Evolutionary conservation across 108 stramenopile genomes (phyloP), one percentile per base, ranked within the genome.

Genomic region (Pseudonitzschia pungens): DNA sequence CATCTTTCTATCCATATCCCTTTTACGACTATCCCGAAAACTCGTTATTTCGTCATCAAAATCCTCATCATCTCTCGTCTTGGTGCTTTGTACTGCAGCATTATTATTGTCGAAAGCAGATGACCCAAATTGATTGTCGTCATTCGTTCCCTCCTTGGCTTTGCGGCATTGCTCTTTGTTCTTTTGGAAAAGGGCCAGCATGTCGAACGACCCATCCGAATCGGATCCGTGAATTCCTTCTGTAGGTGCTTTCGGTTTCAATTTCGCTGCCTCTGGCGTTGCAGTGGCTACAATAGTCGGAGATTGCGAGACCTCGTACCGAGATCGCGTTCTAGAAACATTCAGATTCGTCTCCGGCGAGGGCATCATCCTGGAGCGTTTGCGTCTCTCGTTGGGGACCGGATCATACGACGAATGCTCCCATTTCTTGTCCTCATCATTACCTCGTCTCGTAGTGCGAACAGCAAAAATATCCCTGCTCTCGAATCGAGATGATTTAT

Each of bases 331-430:
- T 48, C 45, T 18, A 11, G 18, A 4, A 14, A 48, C 45, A 11
- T 11, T 48, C 18, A 12, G 1, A 48, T 48, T 48, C 18, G 16
- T 14, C 18, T 18, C 45, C 16, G 45, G 14, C 18, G 14, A 18
- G 16, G 45, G 14, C 14, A 48, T 14, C 5, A 48, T 11, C 45
- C 18, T 48, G 14, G 45, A 48, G 14, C 45, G 45, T 18, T 48
- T 48, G 45, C 45, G 45, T 11, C 45, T 48, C 45, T 18, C 45
- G 45, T 48, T 18, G 18, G 9, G 36, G 45, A 48, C 14, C 45
- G 45, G 45, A 51, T 70, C 54, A 45, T 63, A 26, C 24, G 22
- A 50, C 12, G 51, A 29, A 59, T 65, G 18, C 12, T 36, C 26
- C 45, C 52, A 21, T 4, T 53, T 48, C 48, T 14, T 52, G 22